Conservation (phyloP, 2,329 filamentous ascomycete genomes). For the Microsporum audouinii region DNA sequence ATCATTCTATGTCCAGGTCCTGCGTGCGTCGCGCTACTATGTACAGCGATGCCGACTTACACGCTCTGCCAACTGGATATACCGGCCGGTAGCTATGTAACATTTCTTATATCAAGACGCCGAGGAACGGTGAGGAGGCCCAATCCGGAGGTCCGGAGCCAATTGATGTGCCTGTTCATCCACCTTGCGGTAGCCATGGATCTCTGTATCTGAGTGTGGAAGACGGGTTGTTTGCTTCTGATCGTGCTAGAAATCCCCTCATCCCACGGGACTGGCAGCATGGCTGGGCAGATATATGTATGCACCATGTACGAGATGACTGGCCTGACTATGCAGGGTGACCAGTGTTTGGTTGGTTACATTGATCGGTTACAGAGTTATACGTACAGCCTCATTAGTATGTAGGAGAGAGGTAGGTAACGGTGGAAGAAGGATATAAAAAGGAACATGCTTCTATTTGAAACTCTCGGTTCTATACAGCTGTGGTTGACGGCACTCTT, state of each 20-base stretch:
- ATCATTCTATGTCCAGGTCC: background rate
- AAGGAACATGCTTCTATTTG: slow-evolving; percentile 8
- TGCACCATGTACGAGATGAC: background rate
- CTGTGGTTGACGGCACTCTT: background rate
- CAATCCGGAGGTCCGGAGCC: background rate
- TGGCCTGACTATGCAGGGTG: background rate
- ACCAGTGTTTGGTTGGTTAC: background rate
- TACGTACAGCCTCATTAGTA: background rate
- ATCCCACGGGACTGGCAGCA: background rate
- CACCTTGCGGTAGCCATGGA: background rate
- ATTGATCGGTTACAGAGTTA: background rate
- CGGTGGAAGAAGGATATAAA: background rate
- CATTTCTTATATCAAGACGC: background rate
- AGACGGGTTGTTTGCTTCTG: background rate
- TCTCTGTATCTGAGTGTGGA: background rate
- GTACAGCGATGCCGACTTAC: background rate
- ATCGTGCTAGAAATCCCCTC: background rate
- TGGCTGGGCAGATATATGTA: background rate
- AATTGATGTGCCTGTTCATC: background rate
- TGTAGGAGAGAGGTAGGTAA: background rate
- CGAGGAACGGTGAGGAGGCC: background rate
- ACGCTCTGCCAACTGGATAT: background rate
- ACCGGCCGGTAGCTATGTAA: background rate
- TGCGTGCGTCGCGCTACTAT: background rate
- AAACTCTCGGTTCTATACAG: slow-evolving; percentile 13